Evolutionary conservation across 2,329 filamentous ascomycete species (phyloP), one percentile per base, ranked within the genome.

Genomic region (Huntiella omanensis): DNA sequence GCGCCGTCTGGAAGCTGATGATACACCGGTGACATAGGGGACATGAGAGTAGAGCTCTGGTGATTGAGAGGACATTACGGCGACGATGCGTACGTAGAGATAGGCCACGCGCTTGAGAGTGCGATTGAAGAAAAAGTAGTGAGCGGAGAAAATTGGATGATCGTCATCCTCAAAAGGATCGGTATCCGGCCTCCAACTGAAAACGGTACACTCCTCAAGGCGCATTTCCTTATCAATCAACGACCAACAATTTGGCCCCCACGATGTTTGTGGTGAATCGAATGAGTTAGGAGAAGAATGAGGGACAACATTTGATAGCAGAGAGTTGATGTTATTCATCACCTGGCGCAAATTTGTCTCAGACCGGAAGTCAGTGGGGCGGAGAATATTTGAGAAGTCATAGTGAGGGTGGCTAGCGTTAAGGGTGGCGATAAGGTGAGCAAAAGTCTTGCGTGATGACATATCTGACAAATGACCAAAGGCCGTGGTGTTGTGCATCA

Each of bases 101-200:
- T 98, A 98, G 50, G 85, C 87, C 13, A 98, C 88, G 37, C 91
- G 77, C 66, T 96, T 96, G 57, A 80, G 73, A 19, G 78, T 69
- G 56, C 88, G 88, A 68, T 93, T 95, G 71, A 95, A 96, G 62
- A 96, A 93, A 67, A 98, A 94, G 62, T 93, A 95, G 60, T 96
- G 87, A 52, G 87, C 71, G 43, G 83, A 86, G 88, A 88, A 98
- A 52, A 98, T 87, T 7, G 87, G 81, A 51, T 84, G 83, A 57
- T 95, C 86, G 51, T 93, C 87, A 52, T 86, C 86, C 55, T 87
- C 81, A 55, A 92, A 94, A 0, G 86, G 85, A 57, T 94, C 87
- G 51, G 87, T 83, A 36, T 85, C 80, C 0, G 91, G 91, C 44
- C 81, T 75, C 64, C 93, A 98, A 47, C 80, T 82, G 61, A 94